These are phyloP conservation scores for Bonia amplexicaulis DNA, from an alignment of 176 grass and related monocot species.

Conservation along the genomic window DNA sequence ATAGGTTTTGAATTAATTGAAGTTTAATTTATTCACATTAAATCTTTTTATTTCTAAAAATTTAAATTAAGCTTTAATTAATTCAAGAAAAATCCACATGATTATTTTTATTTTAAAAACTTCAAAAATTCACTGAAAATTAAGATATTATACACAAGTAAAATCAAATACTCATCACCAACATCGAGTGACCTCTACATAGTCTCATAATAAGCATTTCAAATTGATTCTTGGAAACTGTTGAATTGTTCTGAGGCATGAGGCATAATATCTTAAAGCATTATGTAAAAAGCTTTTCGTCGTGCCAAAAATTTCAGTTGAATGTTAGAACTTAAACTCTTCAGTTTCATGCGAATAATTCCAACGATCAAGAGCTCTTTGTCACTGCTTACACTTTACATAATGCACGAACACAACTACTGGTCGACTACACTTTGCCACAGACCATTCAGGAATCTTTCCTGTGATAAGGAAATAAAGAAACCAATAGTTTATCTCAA, in stretches of 20 bases:
- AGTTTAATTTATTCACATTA: too few relatives aligned
- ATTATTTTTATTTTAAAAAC: too few relatives aligned
- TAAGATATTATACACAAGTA: too few relatives aligned
- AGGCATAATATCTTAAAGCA: too few relatives aligned
- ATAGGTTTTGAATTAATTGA: too few relatives aligned
- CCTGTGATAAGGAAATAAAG: slow-evolving; percentile 35
- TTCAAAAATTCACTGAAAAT: too few relatives aligned
- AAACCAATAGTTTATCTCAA: not conserved
- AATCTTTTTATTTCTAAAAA: too few relatives aligned
- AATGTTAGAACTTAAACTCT: not conserved
- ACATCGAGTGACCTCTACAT: too few relatives aligned
- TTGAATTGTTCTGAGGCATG: not conserved
- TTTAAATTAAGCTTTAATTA: too few relatives aligned
- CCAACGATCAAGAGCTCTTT: not conserved
- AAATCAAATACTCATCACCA: too few relatives aligned
- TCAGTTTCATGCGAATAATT: not conserved
- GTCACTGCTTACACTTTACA: not conserved
- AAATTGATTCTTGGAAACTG: not conserved
- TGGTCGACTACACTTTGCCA: not conserved
- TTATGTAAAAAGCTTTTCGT: not conserved
- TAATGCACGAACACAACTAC: not conserved
- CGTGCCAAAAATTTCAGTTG: not conserved
- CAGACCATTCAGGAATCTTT: slow-evolving; percentile 19
- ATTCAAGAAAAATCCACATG: too few relatives aligned
- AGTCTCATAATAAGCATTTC: not conserved